phyloP scores from a whole-genome alignment of 805 yeast genomes.

The Teunomyces kruisii region DNA sequence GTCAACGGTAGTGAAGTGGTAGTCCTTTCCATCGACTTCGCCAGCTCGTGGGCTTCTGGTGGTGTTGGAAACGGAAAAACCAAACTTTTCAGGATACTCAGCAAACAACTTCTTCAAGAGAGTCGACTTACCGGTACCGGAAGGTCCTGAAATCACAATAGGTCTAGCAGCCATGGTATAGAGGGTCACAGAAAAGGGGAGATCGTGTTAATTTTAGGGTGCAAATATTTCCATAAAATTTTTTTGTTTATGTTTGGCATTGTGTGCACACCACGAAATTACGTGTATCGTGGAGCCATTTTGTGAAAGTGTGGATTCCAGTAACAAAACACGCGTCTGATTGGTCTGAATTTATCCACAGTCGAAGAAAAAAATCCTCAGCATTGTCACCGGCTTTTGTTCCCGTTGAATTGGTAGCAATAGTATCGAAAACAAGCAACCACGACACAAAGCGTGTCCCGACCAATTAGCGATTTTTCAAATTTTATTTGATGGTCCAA shows the following conservation, averaged over 20 bases:
- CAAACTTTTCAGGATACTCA: conserved; percentile 87
- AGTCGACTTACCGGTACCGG: conserved; percentile 96
- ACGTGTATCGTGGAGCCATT: background rate
- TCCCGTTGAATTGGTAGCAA: background rate
- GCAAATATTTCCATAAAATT: background rate
- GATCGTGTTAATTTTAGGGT: background rate
- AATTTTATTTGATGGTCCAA: background rate
- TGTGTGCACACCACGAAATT: background rate
- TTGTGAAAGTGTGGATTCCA: background rate
- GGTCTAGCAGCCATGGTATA: conserved; percentile 56
- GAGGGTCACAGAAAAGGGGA: too few species aligned
- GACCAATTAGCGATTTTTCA: background rate
- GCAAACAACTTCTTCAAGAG: conserved; percentile 84
- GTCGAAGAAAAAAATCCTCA: too few species aligned
- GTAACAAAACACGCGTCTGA: background rate
- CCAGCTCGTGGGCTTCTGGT: conserved; percentile 92
- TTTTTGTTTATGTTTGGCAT: background rate
- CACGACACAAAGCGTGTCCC: background rate
- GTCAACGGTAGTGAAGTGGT: conserved; percentile 81
- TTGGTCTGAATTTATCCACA: background rate
- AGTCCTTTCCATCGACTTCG: conserved; percentile 85
- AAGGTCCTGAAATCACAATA: conserved; percentile 94
- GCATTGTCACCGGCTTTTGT: too few species aligned
- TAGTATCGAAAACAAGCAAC: background rate
- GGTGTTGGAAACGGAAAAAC: conserved; percentile 91